Evolutionary conservation across 1,139 yeast genomes (phyloP), one percentile per base, ranked within the genome.

Genomic region (Yamadazyma oceani): DNA sequence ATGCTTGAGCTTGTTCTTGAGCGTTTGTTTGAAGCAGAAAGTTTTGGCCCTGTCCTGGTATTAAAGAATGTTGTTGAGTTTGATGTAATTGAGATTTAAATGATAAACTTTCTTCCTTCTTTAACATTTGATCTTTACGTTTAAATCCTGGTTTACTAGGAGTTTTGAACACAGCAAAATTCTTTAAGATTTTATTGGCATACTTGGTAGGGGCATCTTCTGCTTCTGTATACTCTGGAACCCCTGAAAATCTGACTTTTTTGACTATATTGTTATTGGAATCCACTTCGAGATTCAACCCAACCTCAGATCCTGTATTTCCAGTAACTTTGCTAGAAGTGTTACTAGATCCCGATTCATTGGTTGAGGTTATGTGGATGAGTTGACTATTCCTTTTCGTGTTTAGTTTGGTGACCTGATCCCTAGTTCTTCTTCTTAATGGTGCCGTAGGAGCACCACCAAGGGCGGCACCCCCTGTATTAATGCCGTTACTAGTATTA

Each of bases 171-270:
- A 62, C 61, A 0, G 74, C 73, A 54, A 71, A 71, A 42, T 69
- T 71, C 60, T 70, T 66, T 37, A 77, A 55, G 30, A 76, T 74
- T 34, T 67, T 64, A 43, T 65, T 66, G 27, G 77, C 59, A 43
- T 71, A 73, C 35, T 63, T 66, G 3, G 78, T 61, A 1, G 82
- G 82, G 0, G 76, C 78, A 57, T 78, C 83, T 50, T 78, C 83
- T 8, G 70, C 77, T 29, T 68, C 78, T 1, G 70, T 54, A 44
- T 75, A 78, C 36, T 65, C 74, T 0, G 76, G 68, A 3, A 78
- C 82, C 1, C 82, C 82, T 3, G 59, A 58, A 44, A 78, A 78
- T 26, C 82, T 54, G 5, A 78, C 82, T 43, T 60, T 71, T 44
- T 75, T 77, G 8, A 52, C 40, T 24, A 34, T 32, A 22, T 40